A percentile compares a stretch with the other conserved stretches of the same genome.
Evolutionary conservation across 2,329 filamentous ascomycete genomes (phyloP).

Genomic region (Fusarium abutilonis): DNA sequence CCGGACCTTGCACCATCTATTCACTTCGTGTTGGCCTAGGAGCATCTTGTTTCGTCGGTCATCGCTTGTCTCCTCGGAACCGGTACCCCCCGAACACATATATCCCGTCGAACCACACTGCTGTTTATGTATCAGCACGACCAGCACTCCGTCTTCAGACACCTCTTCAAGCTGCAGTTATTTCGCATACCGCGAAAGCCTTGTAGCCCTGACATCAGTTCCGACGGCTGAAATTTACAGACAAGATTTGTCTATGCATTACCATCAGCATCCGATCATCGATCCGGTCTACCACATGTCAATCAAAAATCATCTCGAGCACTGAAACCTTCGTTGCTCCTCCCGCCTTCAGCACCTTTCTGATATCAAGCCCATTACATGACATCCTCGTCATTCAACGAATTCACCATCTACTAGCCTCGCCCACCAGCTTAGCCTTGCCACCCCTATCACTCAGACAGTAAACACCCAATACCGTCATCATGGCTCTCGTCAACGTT

Average conservation of each 20-base stretch:
- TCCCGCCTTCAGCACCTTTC: constrained; percentile 50
- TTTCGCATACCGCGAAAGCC: constrained; percentile 96
- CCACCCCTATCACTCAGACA: constrained; percentile 32
- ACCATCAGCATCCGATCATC: constrained; percentile 59
- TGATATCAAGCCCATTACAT: constrained; percentile 52
- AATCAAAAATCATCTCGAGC: constrained; percentile 62
- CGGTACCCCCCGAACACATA: constrained; percentile 46
- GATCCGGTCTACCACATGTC: constrained; percentile 65
- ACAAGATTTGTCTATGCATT: constrained; percentile 66
- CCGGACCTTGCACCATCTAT: constrained; percentile 11
- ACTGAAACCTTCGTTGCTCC: constrained; percentile 62
- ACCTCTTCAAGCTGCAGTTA: constrained; percentile 95
- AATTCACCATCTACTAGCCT: constrained; percentile 33
- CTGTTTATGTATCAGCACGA: constrained; percentile 99
- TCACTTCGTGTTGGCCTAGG: constrained; percentile 24
- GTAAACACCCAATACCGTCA: constrained; percentile 59
- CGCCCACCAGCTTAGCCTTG: constrained; percentile 27
- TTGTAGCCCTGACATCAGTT: constrained; percentile 88
- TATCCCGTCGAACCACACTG: constrained; percentile 50
- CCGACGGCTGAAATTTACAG: constrained; percentile 81
- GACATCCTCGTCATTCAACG: constrained; percentile 49
- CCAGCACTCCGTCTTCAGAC: constrained; percentile 88
- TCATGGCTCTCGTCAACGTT: constrained; percentile 98
- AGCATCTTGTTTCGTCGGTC: constrained; percentile 24
- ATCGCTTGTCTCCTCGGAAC: constrained; percentile 32